These are phyloP conservation scores for Antarctomyces pellizariae DNA, from an alignment of 495 filamentous ascomycete species.

Conservation along the genomic window DNA sequence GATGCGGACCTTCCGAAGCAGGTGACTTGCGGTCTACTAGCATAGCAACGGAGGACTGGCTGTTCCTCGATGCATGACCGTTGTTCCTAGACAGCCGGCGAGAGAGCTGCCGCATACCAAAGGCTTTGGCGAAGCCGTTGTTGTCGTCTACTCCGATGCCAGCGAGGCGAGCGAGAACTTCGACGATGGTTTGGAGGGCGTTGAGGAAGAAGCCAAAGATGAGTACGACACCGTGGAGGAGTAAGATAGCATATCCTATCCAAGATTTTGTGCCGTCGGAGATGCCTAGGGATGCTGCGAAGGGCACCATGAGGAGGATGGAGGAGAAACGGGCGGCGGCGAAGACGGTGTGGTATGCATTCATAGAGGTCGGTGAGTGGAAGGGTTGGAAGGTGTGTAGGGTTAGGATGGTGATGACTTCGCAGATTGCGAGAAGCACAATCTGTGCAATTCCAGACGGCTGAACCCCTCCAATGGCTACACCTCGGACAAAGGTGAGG, in stretches of 20 bases:
- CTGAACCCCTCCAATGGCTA: slow-evolving; percentile 81
- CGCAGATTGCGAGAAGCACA: slow-evolving; percentile 76
- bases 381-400: slow-evolving; percentile 80
- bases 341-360: slow-evolving; percentile 75
- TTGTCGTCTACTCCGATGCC: slow-evolving; percentile 59
- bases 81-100: slow-evolving; percentile 41
- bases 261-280: slow-evolving; percentile 61
- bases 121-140: slow-evolving; percentile 55
- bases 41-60: slow-evolving; percentile 66
- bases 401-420: slow-evolving; percentile 75
- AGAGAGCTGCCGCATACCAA: slow-evolving; percentile 81
- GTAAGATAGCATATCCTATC: slow-evolving; percentile 82
- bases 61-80: slow-evolving; percentile 35
- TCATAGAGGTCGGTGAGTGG: slow-evolving; percentile 88
- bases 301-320: slow-evolving; percentile 66
- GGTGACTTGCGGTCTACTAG: too few relatives aligned
- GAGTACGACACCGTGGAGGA: slow-evolving; percentile 67
- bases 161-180: slow-evolving; percentile 56
- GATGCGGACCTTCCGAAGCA: too few relatives aligned
- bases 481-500: slow-evolving; percentile 60
- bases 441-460: slow-evolving; percentile 83
- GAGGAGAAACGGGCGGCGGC: slow-evolving; percentile 52
- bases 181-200: slow-evolving; percentile 68
- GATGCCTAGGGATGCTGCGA: slow-evolving; percentile 61
- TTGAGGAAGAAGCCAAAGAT: slow-evolving; percentile 91